Conservation (phyloP, 177 flowering plant species). For the Vitis hybrid region DNA sequence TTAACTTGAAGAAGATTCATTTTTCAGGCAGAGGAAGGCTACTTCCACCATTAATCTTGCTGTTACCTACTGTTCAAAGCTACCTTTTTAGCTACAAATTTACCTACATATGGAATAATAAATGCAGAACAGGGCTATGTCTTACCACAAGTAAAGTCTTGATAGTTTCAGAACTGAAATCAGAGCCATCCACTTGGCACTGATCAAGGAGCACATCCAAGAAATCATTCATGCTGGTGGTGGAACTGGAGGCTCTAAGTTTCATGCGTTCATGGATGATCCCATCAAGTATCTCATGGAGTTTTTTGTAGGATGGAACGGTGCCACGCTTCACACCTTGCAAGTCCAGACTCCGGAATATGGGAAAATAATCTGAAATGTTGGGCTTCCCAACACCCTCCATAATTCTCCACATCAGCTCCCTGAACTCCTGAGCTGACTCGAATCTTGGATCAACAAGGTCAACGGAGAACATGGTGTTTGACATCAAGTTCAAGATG, state of each 20-base stretch:
- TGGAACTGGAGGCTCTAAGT: neutral
- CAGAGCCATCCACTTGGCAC: slow-evolving; percentile 17
- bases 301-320: slow-evolving; percentile 5
- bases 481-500: slow-evolving; percentile 18
- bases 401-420: slow-evolving; percentile 29
- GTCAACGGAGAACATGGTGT: slow-evolving; percentile 19
- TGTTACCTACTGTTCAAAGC: too few relatives aligned
- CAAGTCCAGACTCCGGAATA: slow-evolving; percentile 18
- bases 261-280: slow-evolving; percentile 17
- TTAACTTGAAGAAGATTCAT: too few relatives aligned
- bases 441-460: slow-evolving; percentile 16
- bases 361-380: slow-evolving; percentile 25
- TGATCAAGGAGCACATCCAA: slow-evolving; percentile 27
- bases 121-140: too few relatives aligned
- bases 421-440: slow-evolving; percentile 25
- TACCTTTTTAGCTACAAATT: too few relatives aligned
- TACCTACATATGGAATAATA: neutral
- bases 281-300: slow-evolving; percentile 29
- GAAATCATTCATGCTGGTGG: slow-evolving; percentile 20
- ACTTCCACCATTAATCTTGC: too few relatives aligned
- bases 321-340: slow-evolving; percentile 17
- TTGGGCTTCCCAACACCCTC: slow-evolving; percentile 22
- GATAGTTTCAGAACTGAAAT: slow-evolving; percentile 10
- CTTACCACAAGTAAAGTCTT: slow-evolving; percentile 26
- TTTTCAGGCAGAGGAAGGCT: too few relatives aligned